Percentiles rank a stretch among this genome's conserved stretches.
phyloP scores from a whole-genome alignment of 805 yeast species.

The Yarrowia hollandica region DNA sequence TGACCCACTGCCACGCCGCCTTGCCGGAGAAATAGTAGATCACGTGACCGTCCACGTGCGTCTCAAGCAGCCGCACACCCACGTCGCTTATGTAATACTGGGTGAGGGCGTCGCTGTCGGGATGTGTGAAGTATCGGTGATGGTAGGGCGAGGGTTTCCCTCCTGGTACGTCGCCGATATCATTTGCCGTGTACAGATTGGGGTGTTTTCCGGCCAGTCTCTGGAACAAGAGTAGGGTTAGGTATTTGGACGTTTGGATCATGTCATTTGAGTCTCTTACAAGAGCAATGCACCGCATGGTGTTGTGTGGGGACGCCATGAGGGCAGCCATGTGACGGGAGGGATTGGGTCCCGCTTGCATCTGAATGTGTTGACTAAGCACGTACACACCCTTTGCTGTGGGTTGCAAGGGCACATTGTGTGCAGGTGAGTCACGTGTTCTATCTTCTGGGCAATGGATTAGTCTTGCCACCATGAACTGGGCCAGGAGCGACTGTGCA shows the following conservation, averaged over 20 bases:
- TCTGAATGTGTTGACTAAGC: conserved; percentile 59
- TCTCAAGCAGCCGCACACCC: conserved; percentile 63
- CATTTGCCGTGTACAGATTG: conserved; percentile 65
- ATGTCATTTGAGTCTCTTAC: conserved; percentile 65
- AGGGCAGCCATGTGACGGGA: conserved; percentile 47
- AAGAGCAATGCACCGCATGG: conserved; percentile 68
- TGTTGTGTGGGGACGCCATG: conserved; percentile 59
- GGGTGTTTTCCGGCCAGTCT: conserved; percentile 65
- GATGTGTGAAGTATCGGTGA: conserved; percentile 80
- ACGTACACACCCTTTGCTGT: conserved; percentile 88
- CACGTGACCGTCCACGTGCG: conserved; percentile 37
- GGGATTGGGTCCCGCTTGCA: conserved; percentile 55
- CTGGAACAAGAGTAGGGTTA: conserved; percentile 64
- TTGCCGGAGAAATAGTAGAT: conserved; percentile 65
- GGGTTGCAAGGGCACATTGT: conserved; percentile 61
- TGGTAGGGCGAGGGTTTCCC: conserved; percentile 53
- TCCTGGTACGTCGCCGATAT: conserved; percentile 48
- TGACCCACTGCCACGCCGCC: conserved; percentile 79
- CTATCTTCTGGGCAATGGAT: conserved; percentile 76
- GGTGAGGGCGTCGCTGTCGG: conserved; percentile 76
- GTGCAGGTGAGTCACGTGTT: conserved; percentile 54
- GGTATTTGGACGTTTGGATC: conserved; percentile 59
- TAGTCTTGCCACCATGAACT: conserved; percentile 40
- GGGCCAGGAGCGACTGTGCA: conserved; percentile 2
- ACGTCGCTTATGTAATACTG: conserved; percentile 71